Conservation (phyloP, 371 early-diverging fungal genomes). For the Nematocida sp. region DNA sequence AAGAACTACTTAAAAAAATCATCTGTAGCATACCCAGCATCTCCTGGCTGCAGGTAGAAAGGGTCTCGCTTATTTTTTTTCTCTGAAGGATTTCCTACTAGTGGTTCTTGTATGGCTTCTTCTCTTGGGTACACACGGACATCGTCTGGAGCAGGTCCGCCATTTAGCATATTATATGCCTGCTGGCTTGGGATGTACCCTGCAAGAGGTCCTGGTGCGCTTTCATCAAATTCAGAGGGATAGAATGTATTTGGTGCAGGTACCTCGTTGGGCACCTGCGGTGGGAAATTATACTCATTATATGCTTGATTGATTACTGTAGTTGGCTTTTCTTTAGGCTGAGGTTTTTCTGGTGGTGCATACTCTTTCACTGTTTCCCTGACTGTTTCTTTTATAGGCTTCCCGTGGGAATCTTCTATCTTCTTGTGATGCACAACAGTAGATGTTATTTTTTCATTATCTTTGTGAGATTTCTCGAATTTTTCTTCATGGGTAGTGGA, state of each 20-base stretch:
- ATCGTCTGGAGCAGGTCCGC: neutral
- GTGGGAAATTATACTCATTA: neutral
- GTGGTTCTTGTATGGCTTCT: neutral
- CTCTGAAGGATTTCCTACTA: neutral
- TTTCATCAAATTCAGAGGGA: neutral
- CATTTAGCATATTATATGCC: neutral
- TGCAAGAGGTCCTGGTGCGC: neutral
- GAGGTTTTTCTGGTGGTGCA: neutral
- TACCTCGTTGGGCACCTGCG: neutral
- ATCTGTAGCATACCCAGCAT: neutral
- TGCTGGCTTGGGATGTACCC: neutral
- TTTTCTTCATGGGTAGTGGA: no score
- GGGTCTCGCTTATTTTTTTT: neutral
- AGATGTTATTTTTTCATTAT: no score
- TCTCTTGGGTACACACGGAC: neutral
- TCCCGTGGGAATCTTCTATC: no score
- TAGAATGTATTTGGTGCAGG: neutral
- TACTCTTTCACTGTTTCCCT: neutral
- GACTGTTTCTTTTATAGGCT: neutral
- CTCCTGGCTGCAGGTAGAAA: slow-evolving; percentile 19
- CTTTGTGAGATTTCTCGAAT: no score
- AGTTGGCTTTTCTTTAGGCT: neutral
- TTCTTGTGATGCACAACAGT: no score
- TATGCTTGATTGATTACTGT: neutral
- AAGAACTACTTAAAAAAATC: neutral